Evolutionary conservation across 2,329 filamentous ascomycete species (phyloP), one percentile per base, ranked within the genome.

Genomic region (Didymella lethalis): DNA sequence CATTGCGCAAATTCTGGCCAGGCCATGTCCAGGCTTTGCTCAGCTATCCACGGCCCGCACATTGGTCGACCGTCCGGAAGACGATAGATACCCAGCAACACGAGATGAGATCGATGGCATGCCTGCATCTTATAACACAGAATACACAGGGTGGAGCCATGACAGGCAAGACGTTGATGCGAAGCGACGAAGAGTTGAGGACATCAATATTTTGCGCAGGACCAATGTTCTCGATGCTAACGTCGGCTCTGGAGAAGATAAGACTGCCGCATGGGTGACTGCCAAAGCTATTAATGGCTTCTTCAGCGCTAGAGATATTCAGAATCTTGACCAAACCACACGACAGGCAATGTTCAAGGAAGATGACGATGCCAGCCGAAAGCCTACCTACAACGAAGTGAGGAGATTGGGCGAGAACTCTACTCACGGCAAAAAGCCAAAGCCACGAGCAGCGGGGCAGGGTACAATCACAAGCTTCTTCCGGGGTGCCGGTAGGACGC

Each of bases 1-100:
- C 29, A 85, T 95, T 7, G 89, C 90, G 4, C 86, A 83, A 48
- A 94, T 96, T 18, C 79, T 97, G 4, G 78, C 84, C 7, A 84
- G 91, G 57, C 75, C 81, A 0, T 83, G 86, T 34, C 90, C 91
- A 10, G 76, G 82, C 1, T 79, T 85, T 32, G 48, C 47, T 11
- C 61, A 68, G 20, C 63, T 75, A 20, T 59, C 69, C n/a, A 53
- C 58, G 34, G 71, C 71, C 26, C 66, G 60, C 18, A 57, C 43
- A 16, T 49, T 63, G 1, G 43, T 77, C 2, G 74, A 77, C 40
- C 64, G 66, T 10, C 48, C 67, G 3, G 76, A 78, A 56, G 76
- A 78, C 51, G 71, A 77, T 48, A 62, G 61, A 34, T 77, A 74
- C 31, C 76, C 76, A 20, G 59, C 72, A 1, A 73, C 71, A 25